Evolutionary conservation across 768 basidiomycete genomes (phyloP).

Genomic region (Russula brevipes): DNA sequence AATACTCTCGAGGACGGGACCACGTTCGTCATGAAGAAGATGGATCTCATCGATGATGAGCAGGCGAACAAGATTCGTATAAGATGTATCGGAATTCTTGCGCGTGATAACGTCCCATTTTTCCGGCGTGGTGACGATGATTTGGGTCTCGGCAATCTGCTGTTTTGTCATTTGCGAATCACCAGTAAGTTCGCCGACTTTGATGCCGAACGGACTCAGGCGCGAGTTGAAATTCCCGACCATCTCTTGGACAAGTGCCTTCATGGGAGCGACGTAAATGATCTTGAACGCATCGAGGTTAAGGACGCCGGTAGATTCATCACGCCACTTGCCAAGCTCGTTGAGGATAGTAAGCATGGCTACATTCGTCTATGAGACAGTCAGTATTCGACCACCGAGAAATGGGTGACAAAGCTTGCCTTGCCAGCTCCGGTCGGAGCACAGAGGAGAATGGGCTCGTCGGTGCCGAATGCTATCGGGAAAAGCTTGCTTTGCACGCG

Average conservation of each 20-base stretch:
- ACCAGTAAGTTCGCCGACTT: conserved; percentile 92
- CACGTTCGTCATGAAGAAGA: conserved; percentile 94
- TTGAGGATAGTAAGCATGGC: conserved; percentile 93
- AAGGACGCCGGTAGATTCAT: conserved; percentile 72
- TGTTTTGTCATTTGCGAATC: conserved; percentile 98
- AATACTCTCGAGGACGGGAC: conserved; percentile 90
- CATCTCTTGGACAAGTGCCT: conserved; percentile 98
- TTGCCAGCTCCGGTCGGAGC: conserved; percentile 99
- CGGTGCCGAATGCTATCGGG: conserved; percentile 89
- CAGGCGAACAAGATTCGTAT: conserved; percentile 93
- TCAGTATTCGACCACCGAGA: conserved; percentile 23
- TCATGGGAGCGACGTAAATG: conserved; percentile 98
- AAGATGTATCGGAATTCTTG: conserved; percentile 93
- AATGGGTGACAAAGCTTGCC: conserved; percentile 42
- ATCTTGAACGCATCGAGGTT: conserved; percentile 92
- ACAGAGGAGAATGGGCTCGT: conserved; percentile 92
- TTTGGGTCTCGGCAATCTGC: conserved; percentile 94
- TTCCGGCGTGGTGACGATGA: conserved; percentile 98
- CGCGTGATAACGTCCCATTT: conserved; percentile 99
- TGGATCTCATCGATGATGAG: conserved; percentile 99
- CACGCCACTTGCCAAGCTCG: conserved; percentile 83
- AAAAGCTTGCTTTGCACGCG: conserved; percentile 90
- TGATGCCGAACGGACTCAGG: conserved; percentile 65
- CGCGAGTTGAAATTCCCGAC: conserved; percentile 89
- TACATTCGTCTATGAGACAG: conserved; percentile 76